Evolutionary conservation across 169 alveolate species (phyloP).

Genomic region (Amoebophrya sp.): DNA sequence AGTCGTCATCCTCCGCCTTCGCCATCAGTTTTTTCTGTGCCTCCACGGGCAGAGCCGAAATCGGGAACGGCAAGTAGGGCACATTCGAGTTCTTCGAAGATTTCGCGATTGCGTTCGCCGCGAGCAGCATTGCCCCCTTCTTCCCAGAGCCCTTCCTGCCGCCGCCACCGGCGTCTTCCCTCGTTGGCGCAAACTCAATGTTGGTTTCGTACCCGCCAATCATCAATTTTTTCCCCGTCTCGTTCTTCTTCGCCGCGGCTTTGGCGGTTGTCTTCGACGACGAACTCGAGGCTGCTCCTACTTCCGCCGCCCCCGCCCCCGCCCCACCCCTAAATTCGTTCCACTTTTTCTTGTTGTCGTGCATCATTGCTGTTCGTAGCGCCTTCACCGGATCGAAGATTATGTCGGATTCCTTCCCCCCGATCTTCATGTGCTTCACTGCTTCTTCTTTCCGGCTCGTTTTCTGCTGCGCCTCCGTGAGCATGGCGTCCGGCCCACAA

Average conservation of each 20-base stretch:
- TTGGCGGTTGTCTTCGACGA: not conserved
- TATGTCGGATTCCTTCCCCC: not conserved
- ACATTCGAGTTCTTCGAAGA: not conserved
- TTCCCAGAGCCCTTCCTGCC: not conserved
- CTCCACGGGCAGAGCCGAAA: not conserved
- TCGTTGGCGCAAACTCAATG: not conserved
- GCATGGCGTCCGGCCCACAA: not conserved
- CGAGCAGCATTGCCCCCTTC: no score
- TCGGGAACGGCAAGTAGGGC: not conserved
- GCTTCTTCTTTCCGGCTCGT: not conserved
- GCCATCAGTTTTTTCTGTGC: not conserved
- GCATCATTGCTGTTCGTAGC: not conserved
- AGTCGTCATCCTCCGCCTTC: no score
- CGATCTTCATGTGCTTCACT: not conserved
- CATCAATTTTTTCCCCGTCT: not conserved
- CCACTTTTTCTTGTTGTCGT: not conserved
- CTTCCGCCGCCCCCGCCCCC: not conserved
- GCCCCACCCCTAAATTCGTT: not conserved
- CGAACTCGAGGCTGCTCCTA: not conserved
- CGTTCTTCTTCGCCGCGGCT: not conserved
- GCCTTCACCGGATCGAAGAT: not conserved
- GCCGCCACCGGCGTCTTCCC: not conserved
- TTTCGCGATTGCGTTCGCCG: no score
- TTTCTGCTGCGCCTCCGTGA: not conserved
- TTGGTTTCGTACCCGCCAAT: not conserved